Percentiles rank a stretch among this genome's conserved stretches.
Conservation (phyloP, 371 early-diverging fungal genomes). For the Lichtheimia ornata region DNA sequence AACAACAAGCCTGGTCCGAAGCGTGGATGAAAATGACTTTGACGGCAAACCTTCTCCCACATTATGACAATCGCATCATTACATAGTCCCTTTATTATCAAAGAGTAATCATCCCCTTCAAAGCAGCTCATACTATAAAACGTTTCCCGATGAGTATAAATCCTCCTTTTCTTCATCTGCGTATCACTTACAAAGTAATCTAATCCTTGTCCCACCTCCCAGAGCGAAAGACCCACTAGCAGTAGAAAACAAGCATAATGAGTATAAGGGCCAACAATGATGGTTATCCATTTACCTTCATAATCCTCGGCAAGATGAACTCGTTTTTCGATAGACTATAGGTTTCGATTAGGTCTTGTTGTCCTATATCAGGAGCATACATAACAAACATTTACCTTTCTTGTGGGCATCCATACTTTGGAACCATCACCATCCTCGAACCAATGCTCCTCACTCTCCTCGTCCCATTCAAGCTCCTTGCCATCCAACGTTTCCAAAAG, state of each 20-base stretch:
- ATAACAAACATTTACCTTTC: too few species aligned
- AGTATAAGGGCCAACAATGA: neutral
- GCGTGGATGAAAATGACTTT: conserved; percentile 7
- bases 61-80: neutral
- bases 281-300: conserved; percentile 28
- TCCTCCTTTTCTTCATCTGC: neutral
- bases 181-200: conserved; percentile 58
- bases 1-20: conserved; percentile 14
- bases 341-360: too few species aligned
- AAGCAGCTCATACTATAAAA: neutral
- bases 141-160: neutral
- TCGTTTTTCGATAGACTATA: conserved; percentile 50
- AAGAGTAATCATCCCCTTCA: neutral
- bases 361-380: too few species aligned
- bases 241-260: neutral
- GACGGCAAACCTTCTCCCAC: conserved; percentile 8
- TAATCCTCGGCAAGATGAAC: conserved; percentile 58
- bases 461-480: conserved; percentile 44
- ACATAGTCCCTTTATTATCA: neutral
- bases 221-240: conserved; percentile 57
- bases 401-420: conserved; percentile 56
- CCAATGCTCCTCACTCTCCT: conserved; percentile 45
- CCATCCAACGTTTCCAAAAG: conserved; percentile 30
- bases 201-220: conserved; percentile 72
- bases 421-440: conserved; percentile 41